A percentile compares a stretch with the other conserved stretches of the same genome.
Evolutionary conservation across 495 filamentous ascomycete species (phyloP).

Genomic region (Coniosporium apollinis): DNA sequence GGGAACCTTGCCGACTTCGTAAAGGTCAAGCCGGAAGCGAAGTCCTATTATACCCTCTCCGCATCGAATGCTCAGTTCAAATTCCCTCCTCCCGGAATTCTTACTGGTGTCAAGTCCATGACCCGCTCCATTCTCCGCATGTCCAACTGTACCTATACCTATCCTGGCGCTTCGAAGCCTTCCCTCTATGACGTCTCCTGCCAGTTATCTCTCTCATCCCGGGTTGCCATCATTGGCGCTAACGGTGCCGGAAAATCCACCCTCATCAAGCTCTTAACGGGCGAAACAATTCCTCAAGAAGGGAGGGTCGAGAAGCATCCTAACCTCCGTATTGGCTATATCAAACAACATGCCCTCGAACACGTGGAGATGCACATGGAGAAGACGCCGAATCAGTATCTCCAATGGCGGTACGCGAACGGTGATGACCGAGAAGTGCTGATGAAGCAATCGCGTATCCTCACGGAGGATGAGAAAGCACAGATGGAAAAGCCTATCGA

Average conservation of each 20-base stretch:
- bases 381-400: conserved; percentile 96
- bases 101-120: conserved; percentile 84
- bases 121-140: conserved; percentile 92
- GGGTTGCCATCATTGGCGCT: conserved; percentile 87
- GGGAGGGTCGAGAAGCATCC: conserved; percentile 97
- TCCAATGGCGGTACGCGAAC: conserved; percentile 96
- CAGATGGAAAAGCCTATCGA: conserved; percentile 86
- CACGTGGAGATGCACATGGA: conserved; percentile 99
- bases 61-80: conserved; percentile 86
- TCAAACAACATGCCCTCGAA: conserved; percentile 97
- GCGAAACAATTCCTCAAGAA: conserved; percentile 70
- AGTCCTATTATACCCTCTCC: conserved; percentile 95
- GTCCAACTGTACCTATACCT: conserved; percentile 78
- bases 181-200: conserved; percentile 77
- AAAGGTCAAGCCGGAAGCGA: conserved; percentile 82
- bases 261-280: conserved; percentile 94
- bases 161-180: conserved; percentile 70
- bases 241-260: conserved; percentile 99
- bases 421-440: conserved; percentile 94
- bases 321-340: conserved; percentile 96
- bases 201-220: conserved; percentile 72
- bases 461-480: conserved; percentile 66
- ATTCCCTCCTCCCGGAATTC: conserved; percentile 88
- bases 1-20: conserved; percentile 92
- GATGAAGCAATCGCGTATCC: conserved; percentile 88